phyloP scores from a whole-genome alignment of 2,329 filamentous ascomycete species.

The Alternaria gansuensis region DNA sequence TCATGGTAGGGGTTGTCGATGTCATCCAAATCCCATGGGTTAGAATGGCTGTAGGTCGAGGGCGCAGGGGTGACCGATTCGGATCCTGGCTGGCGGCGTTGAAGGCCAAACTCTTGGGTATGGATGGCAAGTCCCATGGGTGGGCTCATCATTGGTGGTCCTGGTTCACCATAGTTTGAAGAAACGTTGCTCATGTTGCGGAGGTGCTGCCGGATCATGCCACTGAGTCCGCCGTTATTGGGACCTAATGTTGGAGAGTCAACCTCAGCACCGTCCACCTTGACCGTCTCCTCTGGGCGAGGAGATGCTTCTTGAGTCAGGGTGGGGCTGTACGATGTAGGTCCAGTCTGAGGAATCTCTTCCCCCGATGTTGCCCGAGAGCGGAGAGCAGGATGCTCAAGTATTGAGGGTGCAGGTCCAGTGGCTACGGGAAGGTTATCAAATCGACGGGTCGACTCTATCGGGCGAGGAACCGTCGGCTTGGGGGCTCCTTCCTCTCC shows the following conservation, averaged over 20 bases:
- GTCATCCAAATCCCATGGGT: conserved; percentile 65
- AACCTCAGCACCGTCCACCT: conserved; percentile 40
- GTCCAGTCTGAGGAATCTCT: conserved; percentile 20
- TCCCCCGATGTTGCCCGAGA: conserved; percentile 42
- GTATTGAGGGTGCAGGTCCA: conserved; percentile 46
- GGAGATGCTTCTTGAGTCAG: conserved; percentile 20
- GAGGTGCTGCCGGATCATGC: conserved; percentile 84
- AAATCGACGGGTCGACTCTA: conserved; percentile 41
- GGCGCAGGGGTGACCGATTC: conserved; percentile 56
- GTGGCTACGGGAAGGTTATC: conserved; percentile 48
- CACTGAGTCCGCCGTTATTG: conserved; percentile 71
- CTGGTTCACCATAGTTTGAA: conserved; percentile 68
- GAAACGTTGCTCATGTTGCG: conserved; percentile 83
- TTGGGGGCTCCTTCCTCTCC: conserved; percentile 41
- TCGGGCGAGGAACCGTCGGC: conserved; percentile 20
- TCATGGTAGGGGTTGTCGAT: conserved; percentile 54
- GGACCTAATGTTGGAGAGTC: conserved; percentile 86
- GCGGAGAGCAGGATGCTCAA: conserved; percentile 51
- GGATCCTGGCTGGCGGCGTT: conserved; percentile 40
- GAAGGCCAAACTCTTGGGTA: conserved; percentile 43
- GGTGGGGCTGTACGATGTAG: conserved; percentile 20
- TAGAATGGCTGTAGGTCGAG: conserved; percentile 61
- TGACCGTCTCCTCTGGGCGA: conserved; percentile 8
- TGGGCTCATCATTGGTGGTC: conserved; percentile 56
- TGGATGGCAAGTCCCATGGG: conserved; percentile 51